phyloP scores from a whole-genome alignment of 2,329 filamentous ascomycete species.

The Diaporthe citrichinensis region DNA sequence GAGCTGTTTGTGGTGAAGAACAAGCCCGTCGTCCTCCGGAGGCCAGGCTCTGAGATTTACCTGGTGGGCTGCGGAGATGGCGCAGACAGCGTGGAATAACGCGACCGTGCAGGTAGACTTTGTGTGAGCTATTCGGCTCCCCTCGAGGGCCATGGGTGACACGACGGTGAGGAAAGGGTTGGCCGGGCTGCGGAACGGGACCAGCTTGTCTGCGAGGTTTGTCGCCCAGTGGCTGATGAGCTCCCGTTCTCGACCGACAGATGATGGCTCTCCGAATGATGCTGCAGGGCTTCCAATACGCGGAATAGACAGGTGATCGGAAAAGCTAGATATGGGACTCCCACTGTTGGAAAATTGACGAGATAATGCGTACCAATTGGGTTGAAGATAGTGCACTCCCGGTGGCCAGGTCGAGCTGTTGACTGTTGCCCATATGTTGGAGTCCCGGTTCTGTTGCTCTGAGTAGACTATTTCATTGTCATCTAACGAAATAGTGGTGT shows the following conservation, averaged over 20 bases:
- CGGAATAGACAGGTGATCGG: neutral
- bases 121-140: neutral
- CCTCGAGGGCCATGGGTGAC: neutral
- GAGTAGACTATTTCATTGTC: too few relatives aligned
- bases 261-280: neutral
- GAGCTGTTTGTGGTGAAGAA: neutral
- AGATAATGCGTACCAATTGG: too few relatives aligned
- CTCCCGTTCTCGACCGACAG: neutral
- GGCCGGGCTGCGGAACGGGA: neutral
- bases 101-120: neutral
- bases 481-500: neutral
- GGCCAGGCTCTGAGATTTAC: neutral
- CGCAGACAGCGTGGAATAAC: neutral
- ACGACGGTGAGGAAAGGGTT: slow-evolving; percentile 1
- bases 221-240: slow-evolving; percentile 6
- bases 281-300: neutral
- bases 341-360: neutral
- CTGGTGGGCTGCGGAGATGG: neutral
- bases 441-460: too few relatives aligned
- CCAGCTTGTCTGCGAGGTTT: slow-evolving; percentile 1
- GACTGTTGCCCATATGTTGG: too few relatives aligned
- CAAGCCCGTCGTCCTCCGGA: neutral
- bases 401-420: neutral
- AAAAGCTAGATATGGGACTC: too few relatives aligned
- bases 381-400: neutral